Evolutionary conservation across 108 stramenopile species (phyloP).

Genomic region (Cyclotella cryptica): DNA sequence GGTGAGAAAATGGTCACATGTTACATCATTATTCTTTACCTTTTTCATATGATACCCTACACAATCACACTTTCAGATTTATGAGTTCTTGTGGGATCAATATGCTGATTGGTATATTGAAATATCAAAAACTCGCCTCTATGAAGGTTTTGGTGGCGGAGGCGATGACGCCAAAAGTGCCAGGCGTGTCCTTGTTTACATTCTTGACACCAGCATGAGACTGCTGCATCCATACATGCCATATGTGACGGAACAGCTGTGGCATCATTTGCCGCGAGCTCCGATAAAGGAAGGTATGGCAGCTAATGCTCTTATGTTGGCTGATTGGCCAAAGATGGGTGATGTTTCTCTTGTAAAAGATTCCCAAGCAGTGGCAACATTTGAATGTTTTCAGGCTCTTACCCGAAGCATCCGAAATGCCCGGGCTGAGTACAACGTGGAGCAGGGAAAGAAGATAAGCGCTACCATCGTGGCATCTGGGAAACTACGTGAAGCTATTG

Average conservation of each 20-base stretch:
- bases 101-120: conserved; percentile 98
- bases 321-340: conserved; percentile 91
- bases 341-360: conserved; percentile 71
- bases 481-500: conserved; percentile 63
- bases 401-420: conserved; percentile 92
- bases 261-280: conserved; percentile 94
- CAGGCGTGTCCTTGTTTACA: conserved; percentile 92
- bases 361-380: conserved; percentile 65
- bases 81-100: conserved; percentile 98
- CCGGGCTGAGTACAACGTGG: conserved; percentile 91
- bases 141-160: conserved; percentile 85
- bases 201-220: conserved; percentile 92
- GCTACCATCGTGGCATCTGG: conserved; percentile 77
- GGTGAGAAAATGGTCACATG: conserved; percentile 23
- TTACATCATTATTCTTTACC: not conserved
- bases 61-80: conserved; percentile 39
- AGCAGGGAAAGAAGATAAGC: conserved; percentile 85
- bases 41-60: conserved; percentile 4
- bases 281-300: conserved; percentile 53
- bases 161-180: conserved; percentile 80
- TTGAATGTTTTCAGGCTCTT: conserved; percentile 88
- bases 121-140: conserved; percentile 89
- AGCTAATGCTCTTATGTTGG: conserved; percentile 83
- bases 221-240: conserved; percentile 99
- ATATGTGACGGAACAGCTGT: conserved; percentile 96